phyloP scores from a whole-genome alignment of 2,329 filamentous ascomycete species.

The Fusarium nematophilum region DNA sequence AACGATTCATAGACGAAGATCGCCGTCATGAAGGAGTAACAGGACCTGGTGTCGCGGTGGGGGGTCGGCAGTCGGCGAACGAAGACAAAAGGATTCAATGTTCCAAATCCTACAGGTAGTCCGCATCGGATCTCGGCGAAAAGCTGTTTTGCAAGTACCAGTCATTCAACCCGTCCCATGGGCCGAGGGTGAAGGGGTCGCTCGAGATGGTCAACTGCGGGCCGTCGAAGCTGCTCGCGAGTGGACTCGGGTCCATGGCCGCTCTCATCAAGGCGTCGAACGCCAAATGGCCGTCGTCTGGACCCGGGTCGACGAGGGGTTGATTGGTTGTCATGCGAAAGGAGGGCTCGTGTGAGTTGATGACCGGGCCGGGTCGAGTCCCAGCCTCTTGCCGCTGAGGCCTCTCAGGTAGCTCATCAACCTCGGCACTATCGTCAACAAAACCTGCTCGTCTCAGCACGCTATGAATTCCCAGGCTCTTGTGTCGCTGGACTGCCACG shows the following conservation, averaged over 20 bases:
- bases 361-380: too few species aligned
- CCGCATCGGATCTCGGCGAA: not conserved
- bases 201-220: not conserved
- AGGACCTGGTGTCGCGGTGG: not conserved
- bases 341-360: too few species aligned
- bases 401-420: not conserved
- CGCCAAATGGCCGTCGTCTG: not conserved
- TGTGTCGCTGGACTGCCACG: not conserved
- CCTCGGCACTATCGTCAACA: constrained; percentile 13
- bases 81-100: too few species aligned
- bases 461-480: constrained; percentile 14
- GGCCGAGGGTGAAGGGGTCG: constrained; percentile 1
- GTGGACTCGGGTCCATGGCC: not conserved
- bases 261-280: not conserved
- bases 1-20: too few species aligned
- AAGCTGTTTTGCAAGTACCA: not conserved
- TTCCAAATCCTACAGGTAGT: not conserved
- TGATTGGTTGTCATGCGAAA: not conserved
- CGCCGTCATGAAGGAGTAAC: too few species aligned
- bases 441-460: constrained; percentile 11
- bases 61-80: constrained; percentile 2
- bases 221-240: not conserved
- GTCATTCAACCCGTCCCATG: too few species aligned
- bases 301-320: not conserved
- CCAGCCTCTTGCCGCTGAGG: too few species aligned